Conservation (phyloP, 768 basidiomycete genomes). For the Boletus edulis region DNA sequence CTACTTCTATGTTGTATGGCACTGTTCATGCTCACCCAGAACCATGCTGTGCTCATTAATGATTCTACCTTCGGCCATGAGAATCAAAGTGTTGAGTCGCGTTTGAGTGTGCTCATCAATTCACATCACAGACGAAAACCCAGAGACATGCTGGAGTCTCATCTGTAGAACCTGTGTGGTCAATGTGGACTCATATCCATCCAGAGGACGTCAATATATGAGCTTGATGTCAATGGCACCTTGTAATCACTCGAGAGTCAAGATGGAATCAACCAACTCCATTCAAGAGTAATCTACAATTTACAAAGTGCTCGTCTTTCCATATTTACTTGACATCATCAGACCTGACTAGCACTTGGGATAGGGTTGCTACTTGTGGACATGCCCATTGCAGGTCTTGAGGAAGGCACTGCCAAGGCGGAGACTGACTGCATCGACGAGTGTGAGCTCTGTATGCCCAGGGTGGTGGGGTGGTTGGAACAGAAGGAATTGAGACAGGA, state of each 20-base stretch:
- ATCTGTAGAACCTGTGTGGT: slow-evolving; percentile 44
- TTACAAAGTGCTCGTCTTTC: slow-evolving; percentile 1
- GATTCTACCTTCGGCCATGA: slow-evolving; percentile 3
- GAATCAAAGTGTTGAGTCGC: slow-evolving; percentile 36
- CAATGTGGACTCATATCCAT: slow-evolving; percentile 52
- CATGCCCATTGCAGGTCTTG: neutral
- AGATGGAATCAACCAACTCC: slow-evolving; percentile 25
- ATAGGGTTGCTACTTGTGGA: neutral
- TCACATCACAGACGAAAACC: slow-evolving; percentile 52
- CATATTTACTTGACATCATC: slow-evolving; percentile 4
- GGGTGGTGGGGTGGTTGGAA: neutral
- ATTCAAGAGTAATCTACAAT: slow-evolving; percentile 17
- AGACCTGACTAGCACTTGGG: neutral
- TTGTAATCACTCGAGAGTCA: slow-evolving; percentile 8
- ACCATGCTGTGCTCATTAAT: too few relatives aligned
- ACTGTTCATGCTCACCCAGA: too few relatives aligned
- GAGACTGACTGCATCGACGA: neutral
- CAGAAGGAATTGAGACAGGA: neutral
- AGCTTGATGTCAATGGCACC: slow-evolving; percentile 41
- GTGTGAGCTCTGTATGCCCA: neutral
- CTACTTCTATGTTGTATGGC: too few relatives aligned
- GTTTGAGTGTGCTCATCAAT: slow-evolving; percentile 16
- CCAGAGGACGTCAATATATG: slow-evolving; percentile 84
- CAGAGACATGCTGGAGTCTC: slow-evolving; percentile 76
- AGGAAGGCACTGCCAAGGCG: neutral